These are phyloP conservation scores for Agapanthus africanus DNA, from an alignment of 106 monocot genomes.

Conservation along the genomic window DNA sequence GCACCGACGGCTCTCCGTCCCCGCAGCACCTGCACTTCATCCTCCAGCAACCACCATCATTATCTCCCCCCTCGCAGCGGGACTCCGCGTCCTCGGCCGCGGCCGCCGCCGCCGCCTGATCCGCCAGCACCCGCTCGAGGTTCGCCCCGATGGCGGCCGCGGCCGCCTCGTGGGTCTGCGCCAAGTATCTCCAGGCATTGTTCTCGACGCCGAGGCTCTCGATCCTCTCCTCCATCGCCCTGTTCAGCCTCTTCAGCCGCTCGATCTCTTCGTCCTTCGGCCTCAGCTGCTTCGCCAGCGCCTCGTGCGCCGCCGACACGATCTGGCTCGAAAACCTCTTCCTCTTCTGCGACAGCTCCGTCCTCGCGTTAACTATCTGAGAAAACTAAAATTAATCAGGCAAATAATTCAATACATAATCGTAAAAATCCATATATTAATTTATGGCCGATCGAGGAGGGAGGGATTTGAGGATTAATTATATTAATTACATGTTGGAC, in stretches of 20 bases:
- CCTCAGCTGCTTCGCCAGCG: conserved; percentile 18
- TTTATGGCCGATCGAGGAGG: background rate
- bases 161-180: conserved; percentile 46
- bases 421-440: background rate
- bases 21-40: conserved; percentile 19
- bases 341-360: conserved; percentile 31
- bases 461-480: no score
- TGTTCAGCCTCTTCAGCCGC: conserved; percentile 33
- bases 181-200: conserved; percentile 56
- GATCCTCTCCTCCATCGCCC: conserved; percentile 39
- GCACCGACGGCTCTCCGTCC: conserved; percentile 28
- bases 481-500: conserved; percentile 3
- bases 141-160: conserved; percentile 40
- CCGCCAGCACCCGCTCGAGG: conserved; percentile 41
- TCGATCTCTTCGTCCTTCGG: conserved; percentile 62
- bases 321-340: conserved; percentile 16
- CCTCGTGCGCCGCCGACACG: conserved; percentile 18
- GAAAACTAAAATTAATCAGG: background rate
- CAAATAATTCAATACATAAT: background rate
- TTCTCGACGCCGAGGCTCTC: conserved; percentile 31
- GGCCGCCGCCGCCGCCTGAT: conserved; percentile 9
- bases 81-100: conserved; percentile 38
- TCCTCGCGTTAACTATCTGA: conserved; percentile 22
- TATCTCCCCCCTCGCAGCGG: conserved; percentile 43
- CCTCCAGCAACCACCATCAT: background rate